These are phyloP conservation scores for Letharia lupina DNA, from an alignment of 495 filamentous ascomycete genomes.

Conservation along the genomic window DNA sequence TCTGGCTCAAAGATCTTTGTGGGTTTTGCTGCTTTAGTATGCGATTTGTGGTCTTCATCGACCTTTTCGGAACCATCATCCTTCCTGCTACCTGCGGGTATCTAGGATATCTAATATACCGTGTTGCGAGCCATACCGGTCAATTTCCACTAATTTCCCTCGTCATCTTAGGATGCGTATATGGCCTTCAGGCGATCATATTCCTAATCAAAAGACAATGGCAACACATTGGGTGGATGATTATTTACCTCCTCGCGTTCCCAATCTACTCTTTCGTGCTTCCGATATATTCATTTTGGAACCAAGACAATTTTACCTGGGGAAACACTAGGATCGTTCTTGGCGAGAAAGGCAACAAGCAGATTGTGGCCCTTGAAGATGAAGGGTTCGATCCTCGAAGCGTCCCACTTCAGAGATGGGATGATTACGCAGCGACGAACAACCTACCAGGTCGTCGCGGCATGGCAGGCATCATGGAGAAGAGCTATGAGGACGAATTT, in stretches of 20 bases:
- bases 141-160: constrained; percentile 82
- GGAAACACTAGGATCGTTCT: constrained; percentile 97
- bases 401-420: constrained; percentile 93
- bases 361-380: constrained; percentile 78
- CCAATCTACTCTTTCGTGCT: constrained; percentile 89
- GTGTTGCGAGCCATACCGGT: constrained; percentile 58
- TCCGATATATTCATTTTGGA: constrained; percentile 97
- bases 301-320: constrained; percentile 97
- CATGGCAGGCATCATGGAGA: constrained; percentile 50
- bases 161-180: constrained; percentile 79
- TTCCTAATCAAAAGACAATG: constrained; percentile 95
- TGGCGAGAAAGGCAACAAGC: constrained; percentile 83
- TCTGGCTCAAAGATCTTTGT: constrained; percentile 82
- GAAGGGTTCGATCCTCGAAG: constrained; percentile 83
- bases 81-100: constrained; percentile 88
- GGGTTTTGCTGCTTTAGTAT: constrained; percentile 99
- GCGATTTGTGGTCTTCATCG: constrained; percentile 94
- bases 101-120: constrained; percentile 82
- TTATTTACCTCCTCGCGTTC: constrained; percentile 91
- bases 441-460: constrained; percentile 87
- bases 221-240: constrained; percentile 98
- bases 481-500: constrained; percentile 41
- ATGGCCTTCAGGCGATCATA: constrained; percentile 90
- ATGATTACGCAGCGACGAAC: constrained; percentile 90
- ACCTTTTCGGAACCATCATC: constrained; percentile 88